Evolutionary conservation across 768 basidiomycete species (phyloP).

Genomic region (Agaricus blazei): DNA sequence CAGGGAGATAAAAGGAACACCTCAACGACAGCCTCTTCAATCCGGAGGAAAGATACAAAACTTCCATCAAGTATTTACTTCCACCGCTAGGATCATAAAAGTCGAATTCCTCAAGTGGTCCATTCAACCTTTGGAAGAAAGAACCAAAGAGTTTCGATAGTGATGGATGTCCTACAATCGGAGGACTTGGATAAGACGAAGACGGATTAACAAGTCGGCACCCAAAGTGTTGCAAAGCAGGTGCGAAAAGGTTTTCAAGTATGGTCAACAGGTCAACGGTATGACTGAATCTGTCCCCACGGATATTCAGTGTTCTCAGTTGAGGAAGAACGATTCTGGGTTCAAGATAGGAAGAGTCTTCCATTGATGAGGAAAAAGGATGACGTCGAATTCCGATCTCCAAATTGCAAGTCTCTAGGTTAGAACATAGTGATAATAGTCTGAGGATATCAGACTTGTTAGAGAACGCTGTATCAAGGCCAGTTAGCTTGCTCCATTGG

Average conservation of each 20-base stretch:
- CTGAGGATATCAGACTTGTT: neutral
- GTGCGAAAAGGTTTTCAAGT: neutral
- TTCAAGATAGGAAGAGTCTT: neutral
- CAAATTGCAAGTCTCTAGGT: neutral
- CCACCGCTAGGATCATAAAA: neutral
- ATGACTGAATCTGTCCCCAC: no score
- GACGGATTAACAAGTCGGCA: neutral
- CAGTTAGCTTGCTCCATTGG: neutral
- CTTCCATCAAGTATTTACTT: neutral
- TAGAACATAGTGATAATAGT: neutral
- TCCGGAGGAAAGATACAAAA: neutral
- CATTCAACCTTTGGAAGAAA: neutral
- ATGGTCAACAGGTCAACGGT: neutral
- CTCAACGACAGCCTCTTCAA: constrained; percentile 7
- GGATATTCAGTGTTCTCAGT: neutral
- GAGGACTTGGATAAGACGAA: no score
- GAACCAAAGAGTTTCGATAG: neutral
- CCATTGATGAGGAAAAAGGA: neutral
- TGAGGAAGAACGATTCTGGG: neutral
- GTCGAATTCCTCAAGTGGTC: neutral
- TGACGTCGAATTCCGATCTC: neutral
- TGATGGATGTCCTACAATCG: neutral
- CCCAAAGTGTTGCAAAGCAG: neutral
- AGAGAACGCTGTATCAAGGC: neutral
- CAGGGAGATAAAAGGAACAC: neutral